Evolutionary conservation across 148 eudicot genomes (phyloP).

Genomic region (Mesembryanthemum crystallinum): DNA sequence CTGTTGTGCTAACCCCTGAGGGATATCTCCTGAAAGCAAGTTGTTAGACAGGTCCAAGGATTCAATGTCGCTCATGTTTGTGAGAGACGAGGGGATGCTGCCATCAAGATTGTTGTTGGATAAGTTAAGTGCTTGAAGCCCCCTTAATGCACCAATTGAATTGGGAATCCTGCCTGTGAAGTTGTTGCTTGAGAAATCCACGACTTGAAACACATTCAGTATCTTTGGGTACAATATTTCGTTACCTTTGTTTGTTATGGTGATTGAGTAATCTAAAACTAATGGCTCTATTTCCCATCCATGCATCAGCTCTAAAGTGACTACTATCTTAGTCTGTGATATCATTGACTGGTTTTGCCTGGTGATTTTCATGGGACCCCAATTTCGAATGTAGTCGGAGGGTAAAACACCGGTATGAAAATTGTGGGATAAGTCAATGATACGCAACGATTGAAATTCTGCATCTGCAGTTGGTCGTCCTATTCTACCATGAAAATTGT

Average conservation of each 20-base stretch:
- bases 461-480: neutral
- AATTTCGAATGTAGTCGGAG: conserved; percentile 16
- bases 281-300: too few species aligned
- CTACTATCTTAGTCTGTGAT: neutral
- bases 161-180: conserved; percentile 38
- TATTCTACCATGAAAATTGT: conserved; percentile 39
- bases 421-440: conserved; percentile 45
- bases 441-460: conserved; percentile 24
- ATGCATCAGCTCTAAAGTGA: neutral
- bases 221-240: conserved; percentile 13
- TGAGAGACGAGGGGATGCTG: conserved; percentile 27
- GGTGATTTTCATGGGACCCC: conserved; percentile 28
- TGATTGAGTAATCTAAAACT: conserved; percentile 21
- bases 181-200: conserved; percentile 43
- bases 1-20: conserved; percentile 20
- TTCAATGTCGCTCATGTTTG: conserved; percentile 29
- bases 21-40: conserved; percentile 39
- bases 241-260: conserved; percentile 36
- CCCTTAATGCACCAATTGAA: conserved; percentile 30
- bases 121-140: conserved; percentile 38
- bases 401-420: conserved; percentile 36
- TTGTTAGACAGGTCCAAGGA: conserved; percentile 43
- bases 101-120: conserved; percentile 40
- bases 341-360: neutral
- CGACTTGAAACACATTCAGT: conserved; percentile 14